A percentile compares a stretch with the other conserved stretches of the same genome.
These are phyloP conservation scores for Eucalyptus viminalis DNA, from an alignment of 345 rosid genomes.

Conservation along the genomic window DNA sequence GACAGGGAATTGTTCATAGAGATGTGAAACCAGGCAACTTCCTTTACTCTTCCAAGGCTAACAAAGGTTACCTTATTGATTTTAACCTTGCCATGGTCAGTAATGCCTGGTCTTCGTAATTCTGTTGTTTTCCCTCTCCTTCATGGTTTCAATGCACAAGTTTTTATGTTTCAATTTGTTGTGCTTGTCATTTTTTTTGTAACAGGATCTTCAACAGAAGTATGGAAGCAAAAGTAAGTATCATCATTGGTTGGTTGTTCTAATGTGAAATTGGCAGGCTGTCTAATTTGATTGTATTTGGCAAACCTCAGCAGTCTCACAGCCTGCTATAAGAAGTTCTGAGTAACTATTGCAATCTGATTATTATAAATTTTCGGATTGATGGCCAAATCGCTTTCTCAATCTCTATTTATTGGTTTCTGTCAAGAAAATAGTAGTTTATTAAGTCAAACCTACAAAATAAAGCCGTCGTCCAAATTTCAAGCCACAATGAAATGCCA, in stretches of 20 bases:
- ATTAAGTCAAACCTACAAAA: neutral
- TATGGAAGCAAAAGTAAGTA: constrained; percentile 39
- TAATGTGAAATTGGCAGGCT: neutral
- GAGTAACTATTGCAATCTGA: neutral
- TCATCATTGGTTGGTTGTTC: neutral
- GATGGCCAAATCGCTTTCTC: neutral
- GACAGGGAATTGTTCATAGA: constrained; percentile 83
- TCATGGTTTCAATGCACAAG: neutral
- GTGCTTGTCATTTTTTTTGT: neutral
- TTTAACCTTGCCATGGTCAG: constrained; percentile 96
- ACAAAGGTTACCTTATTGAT: constrained; percentile 83
- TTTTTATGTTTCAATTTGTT: neutral
- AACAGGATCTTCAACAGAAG: constrained; percentile 80
- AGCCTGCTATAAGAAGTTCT: neutral
- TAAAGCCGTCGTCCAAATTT: neutral
- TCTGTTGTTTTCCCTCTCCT: neutral
- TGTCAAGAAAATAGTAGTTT: neutral
- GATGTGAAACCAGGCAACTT: constrained; percentile 99
- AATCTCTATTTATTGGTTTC: neutral
- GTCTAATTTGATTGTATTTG: neutral
- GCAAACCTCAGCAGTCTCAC: neutral
- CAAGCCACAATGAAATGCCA: neutral
- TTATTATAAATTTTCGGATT: neutral
- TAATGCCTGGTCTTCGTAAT: neutral
- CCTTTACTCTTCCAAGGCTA: constrained; percentile 69